Conservation (phyloP, 2,329 filamentous ascomycete genomes). For the Rosellinia necatrix region DNA sequence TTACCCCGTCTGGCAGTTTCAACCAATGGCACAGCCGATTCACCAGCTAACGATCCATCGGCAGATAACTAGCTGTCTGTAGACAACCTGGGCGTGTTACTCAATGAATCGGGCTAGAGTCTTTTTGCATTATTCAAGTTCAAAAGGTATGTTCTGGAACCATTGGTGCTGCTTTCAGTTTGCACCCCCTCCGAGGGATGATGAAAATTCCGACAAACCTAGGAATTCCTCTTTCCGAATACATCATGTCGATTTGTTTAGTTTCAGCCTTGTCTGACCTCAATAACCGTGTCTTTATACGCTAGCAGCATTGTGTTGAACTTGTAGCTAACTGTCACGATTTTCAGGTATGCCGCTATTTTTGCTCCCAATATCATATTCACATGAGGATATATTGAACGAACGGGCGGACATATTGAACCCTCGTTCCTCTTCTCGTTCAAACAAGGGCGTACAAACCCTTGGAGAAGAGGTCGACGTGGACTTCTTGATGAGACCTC, state of each 20-base stretch:
- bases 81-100: too few relatives aligned
- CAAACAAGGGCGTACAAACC: constrained; percentile 67
- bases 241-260: constrained; percentile 67
- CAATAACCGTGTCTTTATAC: constrained; percentile 28
- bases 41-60: constrained; percentile 23
- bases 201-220: constrained; percentile 64
- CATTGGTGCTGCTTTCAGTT: neutral
- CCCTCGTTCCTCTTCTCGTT: constrained; percentile 51
- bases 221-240: constrained; percentile 73
- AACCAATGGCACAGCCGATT: neutral
- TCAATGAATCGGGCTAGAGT: too few relatives aligned
- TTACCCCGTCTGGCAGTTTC: neutral
- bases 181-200: constrained; percentile 47
- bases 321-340: constrained; percentile 26
- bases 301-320: constrained; percentile 19
- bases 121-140: too few relatives aligned
- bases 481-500: constrained; percentile 68
- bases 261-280: constrained; percentile 74
- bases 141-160: constrained; percentile 23
- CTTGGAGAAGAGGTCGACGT: constrained; percentile 55
- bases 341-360: constrained; percentile 49
- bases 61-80: neutral
- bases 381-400: constrained; percentile 68
- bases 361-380: constrained; percentile 29
- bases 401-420: constrained; percentile 72